Percentiles rank a stretch among this genome's conserved stretches.
Evolutionary conservation across 441 rosid species (phyloP).

Genomic region (Capsella rubella): DNA sequence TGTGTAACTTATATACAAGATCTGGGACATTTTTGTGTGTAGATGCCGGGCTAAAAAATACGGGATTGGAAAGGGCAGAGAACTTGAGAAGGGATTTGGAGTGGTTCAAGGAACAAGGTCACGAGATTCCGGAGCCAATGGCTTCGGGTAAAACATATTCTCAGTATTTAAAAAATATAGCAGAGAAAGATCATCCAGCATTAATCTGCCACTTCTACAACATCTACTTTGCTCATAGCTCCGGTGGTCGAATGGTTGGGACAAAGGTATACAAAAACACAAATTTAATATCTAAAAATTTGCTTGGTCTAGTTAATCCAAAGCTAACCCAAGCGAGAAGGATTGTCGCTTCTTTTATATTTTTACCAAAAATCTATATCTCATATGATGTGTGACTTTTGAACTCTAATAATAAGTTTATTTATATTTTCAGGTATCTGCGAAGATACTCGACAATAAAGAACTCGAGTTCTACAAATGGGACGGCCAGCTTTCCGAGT

Average conservation of each 20-base stretch:
- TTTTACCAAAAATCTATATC: no score
- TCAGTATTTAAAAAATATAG: slow-evolving; percentile 61
- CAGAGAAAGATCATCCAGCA: slow-evolving; percentile 88
- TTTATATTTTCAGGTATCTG: slow-evolving; percentile 60
- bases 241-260: slow-evolving; percentile 95
- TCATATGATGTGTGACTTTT: no score
- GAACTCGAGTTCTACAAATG: slow-evolving; percentile 89
- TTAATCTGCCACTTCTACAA: slow-evolving; percentile 96
- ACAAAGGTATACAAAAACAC: slow-evolving; percentile 59
- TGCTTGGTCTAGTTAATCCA: neutral
- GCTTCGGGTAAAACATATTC: slow-evolving; percentile 71
- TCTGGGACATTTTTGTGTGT: neutral
- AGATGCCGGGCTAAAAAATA: slow-evolving; percentile 84
- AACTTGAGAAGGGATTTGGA: slow-evolving; percentile 73
- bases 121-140: slow-evolving; percentile 79
- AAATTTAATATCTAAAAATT: neutral
- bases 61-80: slow-evolving; percentile 83
- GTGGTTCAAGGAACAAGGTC: slow-evolving; percentile 90
- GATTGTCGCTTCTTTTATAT: no score
- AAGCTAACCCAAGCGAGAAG: no score
- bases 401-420: neutral
- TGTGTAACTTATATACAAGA: neutral
- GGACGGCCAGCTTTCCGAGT: slow-evolving; percentile 83
- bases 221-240: slow-evolving; percentile 87
- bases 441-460: slow-evolving; percentile 66